Evolutionary conservation across 2,329 filamentous ascomycete species (phyloP).

Genomic region (Podosphaera xanthii): DNA sequence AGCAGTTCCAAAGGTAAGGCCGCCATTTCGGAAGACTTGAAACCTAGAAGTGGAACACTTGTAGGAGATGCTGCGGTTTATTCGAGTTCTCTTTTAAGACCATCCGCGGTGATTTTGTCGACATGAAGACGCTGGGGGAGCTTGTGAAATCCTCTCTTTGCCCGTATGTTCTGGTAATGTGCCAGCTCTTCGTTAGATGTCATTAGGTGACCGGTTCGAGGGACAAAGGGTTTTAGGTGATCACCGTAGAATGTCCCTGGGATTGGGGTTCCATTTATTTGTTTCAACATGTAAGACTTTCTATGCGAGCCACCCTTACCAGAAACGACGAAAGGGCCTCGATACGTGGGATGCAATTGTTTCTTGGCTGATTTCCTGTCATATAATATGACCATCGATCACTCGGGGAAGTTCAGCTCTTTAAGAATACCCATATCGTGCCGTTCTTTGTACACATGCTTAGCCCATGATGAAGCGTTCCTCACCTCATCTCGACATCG

Average conservation of each 20-base stretch:
- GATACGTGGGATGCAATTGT: neutral
- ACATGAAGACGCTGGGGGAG: neutral
- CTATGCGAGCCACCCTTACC: neutral
- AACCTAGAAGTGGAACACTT: too few species aligned
- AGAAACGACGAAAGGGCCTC: neutral
- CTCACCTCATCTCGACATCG: neutral
- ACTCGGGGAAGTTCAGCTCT: neutral
- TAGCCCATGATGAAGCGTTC: neutral
- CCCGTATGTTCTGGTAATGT: neutral
- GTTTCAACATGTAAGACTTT: neutral
- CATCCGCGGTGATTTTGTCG: neutral
- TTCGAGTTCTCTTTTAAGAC: neutral
- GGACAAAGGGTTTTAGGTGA: neutral
- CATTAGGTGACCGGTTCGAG: neutral
- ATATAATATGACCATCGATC: neutral
- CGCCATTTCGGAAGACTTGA: too few species aligned
- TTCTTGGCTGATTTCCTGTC: constrained; percentile 1
- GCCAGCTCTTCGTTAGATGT: neutral
- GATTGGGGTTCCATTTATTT: constrained; percentile 1
- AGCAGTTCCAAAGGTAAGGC: too few species aligned
- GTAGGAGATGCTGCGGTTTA: neutral
- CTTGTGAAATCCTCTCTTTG: neutral
- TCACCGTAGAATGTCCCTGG: constrained; percentile 1
- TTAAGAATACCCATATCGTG: neutral
- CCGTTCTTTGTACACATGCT: neutral